Evolutionary conservation across 2,329 filamentous ascomycete genomes (phyloP), one percentile per base, ranked within the genome.

Genomic region (Cladosporium sp.): DNA sequence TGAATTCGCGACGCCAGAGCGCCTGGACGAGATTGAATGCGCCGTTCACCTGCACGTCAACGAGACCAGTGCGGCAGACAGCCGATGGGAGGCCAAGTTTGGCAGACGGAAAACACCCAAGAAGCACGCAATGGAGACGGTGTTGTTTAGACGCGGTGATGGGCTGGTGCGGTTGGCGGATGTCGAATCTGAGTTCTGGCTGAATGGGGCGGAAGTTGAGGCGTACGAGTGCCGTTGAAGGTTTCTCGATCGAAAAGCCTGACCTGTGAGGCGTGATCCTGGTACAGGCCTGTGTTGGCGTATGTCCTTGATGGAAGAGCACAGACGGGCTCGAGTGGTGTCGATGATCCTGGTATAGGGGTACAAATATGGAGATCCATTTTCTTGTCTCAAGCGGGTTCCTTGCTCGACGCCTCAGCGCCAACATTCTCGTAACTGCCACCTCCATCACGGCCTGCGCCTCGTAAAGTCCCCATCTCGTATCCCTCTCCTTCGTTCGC

Each of bases 391-490:
- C 76, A 66, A 75, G 64, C 76, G 43, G 72, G 70, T 49, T 79
- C 77, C 60, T 21, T 71, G 64, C 34, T 67, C 67, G 77, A 83
- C 79, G 26, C 74, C 74, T 32, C 60, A 21, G 51, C 51, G 25
- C 18, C 34, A 18, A 81, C 79, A 81, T 83, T 81, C 66, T 83
- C 81, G 66, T 83, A 83, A 58, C 79, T 76, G 3, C 79, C 82
- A 21, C 75, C 79, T 2, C 80, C 81, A 68, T 83, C 81, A 71
- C 74, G 75, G 18, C 79, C 80, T 67, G 75, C 73, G 16, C 79
- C 78, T 66, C 79, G 74, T 1, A 78, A 76, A 58, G 75, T 71
- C 1, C 77, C 79, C 69, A 78, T 77, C 32, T 74, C 73, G 67
- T 77, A 76, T 5, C 79, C 79, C 13, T 71, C 76, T 36, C 68